Evolutionary conservation across 78 protist genomes (phyloP).

Genomic region (Pigoraptor vietnamica): DNA sequence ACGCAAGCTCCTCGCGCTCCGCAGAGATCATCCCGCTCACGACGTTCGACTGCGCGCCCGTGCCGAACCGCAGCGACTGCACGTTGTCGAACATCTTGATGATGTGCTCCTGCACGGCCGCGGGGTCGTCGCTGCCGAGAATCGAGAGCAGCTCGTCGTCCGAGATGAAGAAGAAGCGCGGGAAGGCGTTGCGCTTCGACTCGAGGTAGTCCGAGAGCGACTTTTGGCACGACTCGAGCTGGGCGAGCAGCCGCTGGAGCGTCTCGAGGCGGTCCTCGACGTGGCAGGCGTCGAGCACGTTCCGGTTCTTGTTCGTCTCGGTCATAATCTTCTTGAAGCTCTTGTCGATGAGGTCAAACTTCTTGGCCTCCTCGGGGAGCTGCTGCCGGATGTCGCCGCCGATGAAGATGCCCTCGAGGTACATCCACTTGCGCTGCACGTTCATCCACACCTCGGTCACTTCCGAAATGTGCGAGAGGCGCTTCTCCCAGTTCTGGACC

Average conservation of each 20-base stretch:
- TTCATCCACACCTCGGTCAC: constrained; percentile 70
- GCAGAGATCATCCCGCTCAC: constrained; percentile 62
- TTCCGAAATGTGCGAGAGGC: constrained; percentile 56
- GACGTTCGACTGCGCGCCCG: constrained; percentile 13
- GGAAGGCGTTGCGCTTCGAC: constrained; percentile 78
- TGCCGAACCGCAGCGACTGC: constrained; percentile 43
- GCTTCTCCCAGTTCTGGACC: constrained; percentile 74
- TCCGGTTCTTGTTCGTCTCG: constrained; percentile 42
- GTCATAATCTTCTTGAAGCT: constrained; percentile 62
- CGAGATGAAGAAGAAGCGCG: constrained; percentile 93
- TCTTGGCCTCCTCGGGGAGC: constrained; percentile 85
- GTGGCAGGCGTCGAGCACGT: constrained; percentile 54
- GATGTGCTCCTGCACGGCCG: constrained; percentile 81
- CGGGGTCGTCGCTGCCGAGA: constrained; percentile 59
- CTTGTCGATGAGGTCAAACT: constrained; percentile 69
- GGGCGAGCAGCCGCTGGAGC: constrained; percentile 34
- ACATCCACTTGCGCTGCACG: constrained; percentile 84
- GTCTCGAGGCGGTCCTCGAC: constrained; percentile 52
- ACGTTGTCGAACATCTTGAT: constrained; percentile 81
- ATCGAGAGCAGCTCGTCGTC: constrained; percentile 90
- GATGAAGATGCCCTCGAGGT: constrained; percentile 84
- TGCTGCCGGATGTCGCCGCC: constrained; percentile 87
- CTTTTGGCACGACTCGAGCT: constrained; percentile 78
- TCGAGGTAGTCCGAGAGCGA: constrained; percentile 78
- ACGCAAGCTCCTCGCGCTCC: constrained; percentile 67